phyloP scores from a whole-genome alignment of 148 eudicot species.

The Persicaria tinctoria region DNA sequence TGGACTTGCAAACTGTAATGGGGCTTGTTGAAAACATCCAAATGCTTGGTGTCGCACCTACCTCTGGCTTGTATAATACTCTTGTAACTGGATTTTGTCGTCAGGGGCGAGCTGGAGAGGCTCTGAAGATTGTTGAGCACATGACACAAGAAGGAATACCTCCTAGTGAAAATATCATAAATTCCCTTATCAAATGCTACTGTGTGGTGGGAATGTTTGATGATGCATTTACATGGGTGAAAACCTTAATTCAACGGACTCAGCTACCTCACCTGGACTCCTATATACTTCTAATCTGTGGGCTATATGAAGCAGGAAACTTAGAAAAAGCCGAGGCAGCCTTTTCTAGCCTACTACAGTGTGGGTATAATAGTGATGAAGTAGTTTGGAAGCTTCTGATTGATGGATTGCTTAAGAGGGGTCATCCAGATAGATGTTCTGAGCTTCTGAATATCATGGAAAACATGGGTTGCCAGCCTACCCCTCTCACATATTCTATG shows the following conservation, averaged over 20 bases:
- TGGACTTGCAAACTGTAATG: constrained; percentile 58
- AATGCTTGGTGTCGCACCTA: constrained; percentile 41
- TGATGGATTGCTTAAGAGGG: constrained; percentile 65
- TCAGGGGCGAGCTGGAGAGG: constrained; percentile 52
- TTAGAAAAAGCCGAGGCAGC: constrained; percentile 39
- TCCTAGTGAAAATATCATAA: constrained; percentile 46
- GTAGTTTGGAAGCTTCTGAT: constrained; percentile 75
- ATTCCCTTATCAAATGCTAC: constrained; percentile 49
- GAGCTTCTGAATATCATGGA: constrained; percentile 58
- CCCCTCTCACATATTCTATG: constrained; percentile 45
- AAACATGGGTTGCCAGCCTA: constrained; percentile 46
- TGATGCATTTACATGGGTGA: constrained; percentile 39
- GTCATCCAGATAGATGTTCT: constrained; percentile 45
- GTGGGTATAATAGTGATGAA: constrained; percentile 72
- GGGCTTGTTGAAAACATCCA: constrained; percentile 46
- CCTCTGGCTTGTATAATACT: constrained; percentile 38
- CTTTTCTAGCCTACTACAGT: constrained; percentile 45
- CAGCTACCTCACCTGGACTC: constrained; percentile 48
- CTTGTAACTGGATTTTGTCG: constrained; percentile 54
- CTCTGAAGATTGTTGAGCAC: constrained; percentile 45
- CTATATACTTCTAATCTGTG: constrained; percentile 50
- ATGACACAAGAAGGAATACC: constrained; percentile 46
- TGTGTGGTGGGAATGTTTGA: constrained; percentile 44
- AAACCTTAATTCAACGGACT: constrained; percentile 36
- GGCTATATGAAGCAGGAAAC: constrained; percentile 50